Base-by-base conservation (phyloP, 768 basidiomycete species). In the Amanita inopinata region DNA sequence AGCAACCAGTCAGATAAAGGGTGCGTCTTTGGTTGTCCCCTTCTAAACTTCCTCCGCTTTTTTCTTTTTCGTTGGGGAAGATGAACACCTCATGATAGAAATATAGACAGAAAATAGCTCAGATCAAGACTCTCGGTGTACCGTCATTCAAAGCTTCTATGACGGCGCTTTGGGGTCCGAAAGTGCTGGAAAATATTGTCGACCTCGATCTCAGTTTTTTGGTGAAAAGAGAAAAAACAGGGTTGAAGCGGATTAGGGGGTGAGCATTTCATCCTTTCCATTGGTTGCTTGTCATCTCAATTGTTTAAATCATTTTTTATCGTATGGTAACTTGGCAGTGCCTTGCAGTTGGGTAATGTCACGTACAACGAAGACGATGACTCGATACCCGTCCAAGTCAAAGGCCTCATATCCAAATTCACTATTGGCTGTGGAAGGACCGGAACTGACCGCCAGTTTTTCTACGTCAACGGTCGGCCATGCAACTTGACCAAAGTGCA, bases 401-500 rank as follows among this genome's bases (percentile, higher is more conserved):
- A 69, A 24, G 94, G 94, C 0, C 64, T 96, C 0, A 75, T 94
- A 17, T 97, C 94, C 0, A 85, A 82, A 47, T 92, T 96, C 47
- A 53, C 72, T 0, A 63, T 80, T 10, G 83, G 82, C 0, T 76
- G 74, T 48, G 93, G 92, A 4, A 66, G 94, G 28, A 71, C 78
- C 2, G 78, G 81, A 3, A 73, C 78, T 0, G 96, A 97, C 55
- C 65, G 93, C 2, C 96, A 98, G 51, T 97, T 87, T 59, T 86
- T 88, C 61, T 99, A 80, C 51, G 68, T 98, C 51, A 98, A 99
- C 51, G 86, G 89, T 0, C 69, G 96, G 12, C 96, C 96, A 0
- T 93, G 88, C 53, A 78, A 74, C 49, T 68, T 85, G 6, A 61
- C 68, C 12, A 92, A 88, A 69, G 66, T 93, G 19, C 84, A 89